Conservation (phyloP, 345 rosid genomes). For the Rhodomyrtus tomentosa region DNA sequence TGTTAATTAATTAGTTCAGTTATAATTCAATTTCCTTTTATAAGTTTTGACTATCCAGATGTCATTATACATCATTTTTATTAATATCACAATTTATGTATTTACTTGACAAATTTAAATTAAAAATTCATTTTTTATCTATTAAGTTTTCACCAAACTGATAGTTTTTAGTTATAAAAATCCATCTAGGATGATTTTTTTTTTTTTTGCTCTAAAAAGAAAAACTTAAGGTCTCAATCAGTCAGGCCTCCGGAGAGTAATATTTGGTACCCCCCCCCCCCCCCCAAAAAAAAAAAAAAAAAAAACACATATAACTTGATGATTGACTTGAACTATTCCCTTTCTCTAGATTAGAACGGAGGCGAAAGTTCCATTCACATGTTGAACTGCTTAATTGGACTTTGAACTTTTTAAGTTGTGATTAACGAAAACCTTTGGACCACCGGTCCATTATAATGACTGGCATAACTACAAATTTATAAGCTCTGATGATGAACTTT, state of each 20-base stretch:
- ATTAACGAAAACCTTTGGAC: neutral
- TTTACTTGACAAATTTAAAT: neutral
- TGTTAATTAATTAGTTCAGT: neutral
- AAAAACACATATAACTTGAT: no score
- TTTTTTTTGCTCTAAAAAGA: neutral
- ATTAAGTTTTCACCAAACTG: neutral
- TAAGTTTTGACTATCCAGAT: neutral
- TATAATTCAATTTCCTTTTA: no score
- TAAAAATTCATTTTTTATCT: no score
- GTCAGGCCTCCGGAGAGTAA: no score
- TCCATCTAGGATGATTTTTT: neutral
- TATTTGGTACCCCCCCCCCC: no score
- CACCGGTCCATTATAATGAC: neutral
- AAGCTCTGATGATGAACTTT: neutral
- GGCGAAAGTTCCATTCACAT: neutral
- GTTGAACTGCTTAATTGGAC: neutral
- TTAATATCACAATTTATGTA: neutral
- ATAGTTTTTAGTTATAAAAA: neutral
- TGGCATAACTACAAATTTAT: neutral
- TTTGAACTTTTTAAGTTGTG: neutral
- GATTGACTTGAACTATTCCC: neutral
- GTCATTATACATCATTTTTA: neutral
- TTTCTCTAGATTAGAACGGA: no score
- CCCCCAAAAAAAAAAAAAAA: no score
- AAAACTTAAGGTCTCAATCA: neutral